Percentiles rank a stretch among this genome's conserved stretches.
phyloP scores from a whole-genome alignment of 2,329 filamentous ascomycete genomes.

The Talaromyces piceae region DNA sequence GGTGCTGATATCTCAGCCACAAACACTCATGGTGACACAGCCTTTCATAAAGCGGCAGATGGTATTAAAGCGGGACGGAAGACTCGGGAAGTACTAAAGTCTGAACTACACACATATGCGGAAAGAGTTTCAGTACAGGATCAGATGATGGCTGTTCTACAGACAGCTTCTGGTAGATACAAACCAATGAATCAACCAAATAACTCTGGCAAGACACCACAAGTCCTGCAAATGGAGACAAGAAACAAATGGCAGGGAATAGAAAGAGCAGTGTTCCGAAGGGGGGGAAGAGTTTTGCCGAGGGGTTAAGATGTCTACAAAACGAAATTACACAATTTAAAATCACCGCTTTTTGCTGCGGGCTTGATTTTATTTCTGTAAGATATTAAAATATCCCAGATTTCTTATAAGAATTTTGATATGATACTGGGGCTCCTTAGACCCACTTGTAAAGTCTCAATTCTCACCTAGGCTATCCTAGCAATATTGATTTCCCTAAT shows the following conservation, averaged over 20 bases:
- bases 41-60: slow-evolving; percentile 17
- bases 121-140: background rate
- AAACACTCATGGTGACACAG: slow-evolving; percentile 16
- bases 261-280: background rate
- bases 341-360: background rate
- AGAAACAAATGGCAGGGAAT: background rate
- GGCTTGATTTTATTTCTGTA: background rate
- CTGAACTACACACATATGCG: background rate
- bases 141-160: slow-evolving; percentile 6
- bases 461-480: too few species aligned
- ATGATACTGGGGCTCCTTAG: too few species aligned
- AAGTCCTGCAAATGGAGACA: slow-evolving; percentile 11
- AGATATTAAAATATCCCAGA: too few species aligned
- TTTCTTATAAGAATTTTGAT: too few species aligned
- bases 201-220: slow-evolving; percentile 17
- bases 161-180: slow-evolving; percentile 5
- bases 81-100: background rate
- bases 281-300: background rate
- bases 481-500: too few species aligned
- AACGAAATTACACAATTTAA: background rate
- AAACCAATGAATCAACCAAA: slow-evolving; percentile 17
- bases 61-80: background rate
- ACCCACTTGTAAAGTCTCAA: too few species aligned
- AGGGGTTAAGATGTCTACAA: background rate
- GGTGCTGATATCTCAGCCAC: slow-evolving; percentile 15